Evolutionary conservation across 2,329 filamentous ascomycete genomes (phyloP).

Genomic region (Sporothrix mexicana): DNA sequence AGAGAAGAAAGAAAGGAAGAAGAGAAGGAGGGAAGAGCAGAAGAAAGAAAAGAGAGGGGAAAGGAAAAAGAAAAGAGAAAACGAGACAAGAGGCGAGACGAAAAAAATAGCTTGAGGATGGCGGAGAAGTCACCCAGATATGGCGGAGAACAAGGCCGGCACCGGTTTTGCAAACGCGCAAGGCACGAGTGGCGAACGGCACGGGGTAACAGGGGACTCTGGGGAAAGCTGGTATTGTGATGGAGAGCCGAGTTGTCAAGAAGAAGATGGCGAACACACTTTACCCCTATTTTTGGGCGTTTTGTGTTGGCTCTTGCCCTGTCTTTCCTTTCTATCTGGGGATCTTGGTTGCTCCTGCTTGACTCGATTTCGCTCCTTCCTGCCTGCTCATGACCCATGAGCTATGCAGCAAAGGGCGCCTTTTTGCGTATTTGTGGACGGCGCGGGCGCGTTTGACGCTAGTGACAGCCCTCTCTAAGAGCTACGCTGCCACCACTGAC

Average conservation of each 20-base stretch:
- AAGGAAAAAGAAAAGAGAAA: background rate
- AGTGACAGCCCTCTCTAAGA: background rate
- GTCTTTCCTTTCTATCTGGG: constrained; percentile 1
- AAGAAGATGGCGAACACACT: background rate
- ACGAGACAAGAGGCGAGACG: background rate
- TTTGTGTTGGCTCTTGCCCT: background rate
- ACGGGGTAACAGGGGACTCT: constrained; percentile 10
- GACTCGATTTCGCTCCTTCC: constrained; percentile 1
- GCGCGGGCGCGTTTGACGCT: constrained; percentile 20
- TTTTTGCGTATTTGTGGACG: background rate
- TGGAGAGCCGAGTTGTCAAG: background rate
- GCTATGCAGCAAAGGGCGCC: background rate
- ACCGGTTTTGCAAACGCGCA: background rate
- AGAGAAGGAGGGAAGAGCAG: background rate
- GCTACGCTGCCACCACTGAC: background rate
- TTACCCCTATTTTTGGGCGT: background rate
- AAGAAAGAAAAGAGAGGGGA: constrained; percentile 1
- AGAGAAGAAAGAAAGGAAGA: constrained; percentile 7
- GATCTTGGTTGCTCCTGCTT: constrained; percentile 1
- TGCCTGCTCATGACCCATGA: background rate
- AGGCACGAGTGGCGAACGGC: constrained; percentile 4
- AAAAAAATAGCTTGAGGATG: constrained; percentile 20
- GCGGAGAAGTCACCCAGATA: constrained; percentile 20
- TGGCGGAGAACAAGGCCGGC: constrained; percentile 19
- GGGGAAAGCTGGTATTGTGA: background rate